A percentile compares a stretch with the other conserved stretches of the same genome.
Conservation (phyloP, 2,329 filamentous ascomycete genomes). For the Pseudophaeomoniella oleicola region DNA sequence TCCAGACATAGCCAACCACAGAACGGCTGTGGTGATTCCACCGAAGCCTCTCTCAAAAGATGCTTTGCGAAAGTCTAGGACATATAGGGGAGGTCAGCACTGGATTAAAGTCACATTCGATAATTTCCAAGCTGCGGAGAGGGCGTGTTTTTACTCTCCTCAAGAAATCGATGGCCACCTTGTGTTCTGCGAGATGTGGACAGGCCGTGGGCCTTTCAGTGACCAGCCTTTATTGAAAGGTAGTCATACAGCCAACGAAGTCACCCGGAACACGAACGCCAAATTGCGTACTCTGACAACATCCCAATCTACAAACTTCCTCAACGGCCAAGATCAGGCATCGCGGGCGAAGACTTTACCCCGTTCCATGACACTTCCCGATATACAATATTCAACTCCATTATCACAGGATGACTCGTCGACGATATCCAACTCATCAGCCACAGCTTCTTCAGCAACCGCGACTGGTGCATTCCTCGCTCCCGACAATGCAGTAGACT, state of each 20-base stretch:
- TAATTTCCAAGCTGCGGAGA: slow-evolving; percentile 54
- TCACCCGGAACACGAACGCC: slow-evolving; percentile 12
- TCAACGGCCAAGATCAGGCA: slow-evolving; percentile 15
- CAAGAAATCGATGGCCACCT: slow-evolving; percentile 57
- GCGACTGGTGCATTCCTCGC: neutral
- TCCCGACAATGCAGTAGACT: slow-evolving; percentile 1
- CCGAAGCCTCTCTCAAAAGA: slow-evolving; percentile 49
- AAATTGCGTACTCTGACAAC: slow-evolving; percentile 18
- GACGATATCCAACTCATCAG: slow-evolving; percentile 16
- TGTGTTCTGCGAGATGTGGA: slow-evolving; percentile 57
- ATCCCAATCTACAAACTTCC: slow-evolving; percentile 20
- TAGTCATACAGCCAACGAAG: slow-evolving; percentile 12
- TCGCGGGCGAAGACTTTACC: slow-evolving; percentile 17
- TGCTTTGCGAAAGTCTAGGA: slow-evolving; percentile 66
- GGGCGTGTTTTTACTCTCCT: slow-evolving; percentile 55
- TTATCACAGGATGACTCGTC: slow-evolving; percentile 16
- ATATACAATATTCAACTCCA: slow-evolving; percentile 18
- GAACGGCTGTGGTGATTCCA: slow-evolving; percentile 47
- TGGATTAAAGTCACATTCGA: slow-evolving; percentile 87
- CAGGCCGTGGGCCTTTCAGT: slow-evolving; percentile 46
- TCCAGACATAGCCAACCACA: slow-evolving; percentile 49
- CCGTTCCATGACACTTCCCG: slow-evolving; percentile 21
- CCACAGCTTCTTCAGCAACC: slow-evolving; percentile 27
- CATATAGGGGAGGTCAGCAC: slow-evolving; percentile 68
- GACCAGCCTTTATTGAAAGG: slow-evolving; percentile 49